These are phyloP conservation scores for Apiospora phragmitis DNA, from an alignment of 2,329 filamentous ascomycete species.

Conservation along the genomic window DNA sequence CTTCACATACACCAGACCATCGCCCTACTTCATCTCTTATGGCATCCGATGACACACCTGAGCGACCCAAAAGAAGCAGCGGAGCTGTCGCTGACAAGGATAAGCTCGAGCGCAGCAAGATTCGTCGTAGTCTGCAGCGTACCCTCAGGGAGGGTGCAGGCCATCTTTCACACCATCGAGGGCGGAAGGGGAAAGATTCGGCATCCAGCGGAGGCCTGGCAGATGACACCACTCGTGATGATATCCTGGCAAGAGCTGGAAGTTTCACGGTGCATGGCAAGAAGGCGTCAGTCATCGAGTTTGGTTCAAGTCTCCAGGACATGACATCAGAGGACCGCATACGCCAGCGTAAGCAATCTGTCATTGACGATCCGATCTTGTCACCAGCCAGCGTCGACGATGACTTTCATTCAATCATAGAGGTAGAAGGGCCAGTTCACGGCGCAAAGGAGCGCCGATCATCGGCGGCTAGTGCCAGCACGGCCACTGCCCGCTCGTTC, in stretches of 20 bases:
- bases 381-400: slow-evolving; percentile 42
- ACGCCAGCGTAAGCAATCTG: slow-evolving; percentile 58
- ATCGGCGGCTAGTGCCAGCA: slow-evolving; percentile 66
- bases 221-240: slow-evolving; percentile 56
- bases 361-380: slow-evolving; percentile 40
- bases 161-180: slow-evolving; percentile 66
- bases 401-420: slow-evolving; percentile 55
- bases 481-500: slow-evolving; percentile 66
- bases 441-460: slow-evolving; percentile 50
- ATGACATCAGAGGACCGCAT: slow-evolving; percentile 74
- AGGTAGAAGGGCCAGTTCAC: slow-evolving; percentile 44
- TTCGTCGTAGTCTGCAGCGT: slow-evolving; percentile 84
- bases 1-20: slow-evolving; percentile 42
- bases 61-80: slow-evolving; percentile 37
- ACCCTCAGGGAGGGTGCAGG: slow-evolving; percentile 81
- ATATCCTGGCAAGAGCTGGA: slow-evolving; percentile 75
- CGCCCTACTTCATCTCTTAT: slow-evolving; percentile 40
- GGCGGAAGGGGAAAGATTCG: slow-evolving; percentile 76
- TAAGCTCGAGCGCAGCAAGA: slow-evolving; percentile 63
- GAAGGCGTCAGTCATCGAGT: slow-evolving; percentile 96
- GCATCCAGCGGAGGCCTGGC: slow-evolving; percentile 55
- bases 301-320: slow-evolving; percentile 85
- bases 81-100: slow-evolving; percentile 38
- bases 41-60: slow-evolving; percentile 42
- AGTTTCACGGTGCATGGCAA: slow-evolving; percentile 98